A percentile compares a stretch with the other conserved stretches of the same genome.
Evolutionary conservation across 2,329 filamentous ascomycete genomes (phyloP).

Genomic region (Pseudocercospora macadamiae): DNA sequence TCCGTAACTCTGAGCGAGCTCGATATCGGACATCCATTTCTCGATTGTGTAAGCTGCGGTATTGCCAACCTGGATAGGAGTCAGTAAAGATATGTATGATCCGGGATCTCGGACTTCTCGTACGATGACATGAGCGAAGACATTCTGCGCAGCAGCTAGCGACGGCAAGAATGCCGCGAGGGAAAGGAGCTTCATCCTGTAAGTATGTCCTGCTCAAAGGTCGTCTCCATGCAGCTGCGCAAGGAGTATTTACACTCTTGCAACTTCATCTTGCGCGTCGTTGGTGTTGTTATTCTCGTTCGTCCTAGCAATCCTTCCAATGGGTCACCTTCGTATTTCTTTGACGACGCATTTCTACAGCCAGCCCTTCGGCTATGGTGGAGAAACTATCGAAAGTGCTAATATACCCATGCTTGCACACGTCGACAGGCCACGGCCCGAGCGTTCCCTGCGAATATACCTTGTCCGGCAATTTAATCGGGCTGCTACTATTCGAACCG

Average conservation of each 20-base stretch:
- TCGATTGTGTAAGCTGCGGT: slow-evolving; percentile 13
- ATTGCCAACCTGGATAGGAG: slow-evolving; percentile 11
- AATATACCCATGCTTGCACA: background rate
- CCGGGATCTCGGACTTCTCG: background rate
- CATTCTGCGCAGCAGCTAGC: slow-evolving; percentile 14
- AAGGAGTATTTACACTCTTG: background rate
- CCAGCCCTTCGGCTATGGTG: background rate
- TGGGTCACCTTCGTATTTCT: background rate
- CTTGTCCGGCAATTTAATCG: background rate
- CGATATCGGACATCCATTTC: slow-evolving; percentile 19
- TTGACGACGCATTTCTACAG: background rate
- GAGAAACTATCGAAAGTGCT: background rate
- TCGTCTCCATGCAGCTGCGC: background rate
- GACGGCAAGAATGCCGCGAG: slow-evolving; percentile 11
- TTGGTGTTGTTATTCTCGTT: background rate
- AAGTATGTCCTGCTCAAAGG: no score
- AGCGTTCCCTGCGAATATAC: background rate
- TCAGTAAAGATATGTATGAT: background rate
- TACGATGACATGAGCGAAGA: slow-evolving; percentile 23
- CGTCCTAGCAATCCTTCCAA: background rate
- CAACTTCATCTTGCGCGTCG: no score
- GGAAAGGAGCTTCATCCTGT: background rate
- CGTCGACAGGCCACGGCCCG: background rate
- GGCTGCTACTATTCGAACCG: background rate
- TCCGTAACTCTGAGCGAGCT: slow-evolving; percentile 16